Evolutionary conservation across 1,139 yeast genomes (phyloP), one percentile per base, ranked within the genome.

Genomic region (Nakaseomyces delphensis): DNA sequence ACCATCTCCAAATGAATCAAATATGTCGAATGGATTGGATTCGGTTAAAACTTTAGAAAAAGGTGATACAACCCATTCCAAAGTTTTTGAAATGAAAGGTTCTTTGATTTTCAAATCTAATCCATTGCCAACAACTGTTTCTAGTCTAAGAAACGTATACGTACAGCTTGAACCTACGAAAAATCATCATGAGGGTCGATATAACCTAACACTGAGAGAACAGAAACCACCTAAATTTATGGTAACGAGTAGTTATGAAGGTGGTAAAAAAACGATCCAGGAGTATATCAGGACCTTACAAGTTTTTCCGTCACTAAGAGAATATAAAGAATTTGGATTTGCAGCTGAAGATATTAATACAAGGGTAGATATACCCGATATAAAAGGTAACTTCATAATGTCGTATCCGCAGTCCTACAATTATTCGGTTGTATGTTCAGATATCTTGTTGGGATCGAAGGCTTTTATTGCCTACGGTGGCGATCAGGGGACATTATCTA

Each of bases 391-490:
- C 1, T 60, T 83, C 27, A 76, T 83, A 3, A 74, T 89, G 0
- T 78, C 76, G 45, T 59, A 79, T 35, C 63, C 68, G 23, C 85
- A 79, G 41, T 83, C 79, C 50, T 63, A 66, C 11, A 52, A 68
- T 1, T 66, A 66, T 7, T 59, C 75, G 1, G 66, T 87, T 10
- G 78, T 71, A 20, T 66, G 80, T 36, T 62, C 87, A 8, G 73
- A 71, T 3, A 73, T 75, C 0, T 67, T 79, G 11, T 55, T 67
- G 9, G 82, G 86, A 0, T 77, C 81, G 36, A 73, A 77, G 16
- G 74, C 74, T 32, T 83, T 76, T 52, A 80, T 91, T 51, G 67
- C 86, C 2, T 80, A 93, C 1, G 95, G 89, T 3, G 83, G 93
- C 3, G 81, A 78, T 37, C 71, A 73, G 39, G 96, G 97, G 0